These are phyloP conservation scores for Ciborinia camelliae DNA, from an alignment of 2,329 filamentous ascomycete genomes.

Conservation along the genomic window DNA sequence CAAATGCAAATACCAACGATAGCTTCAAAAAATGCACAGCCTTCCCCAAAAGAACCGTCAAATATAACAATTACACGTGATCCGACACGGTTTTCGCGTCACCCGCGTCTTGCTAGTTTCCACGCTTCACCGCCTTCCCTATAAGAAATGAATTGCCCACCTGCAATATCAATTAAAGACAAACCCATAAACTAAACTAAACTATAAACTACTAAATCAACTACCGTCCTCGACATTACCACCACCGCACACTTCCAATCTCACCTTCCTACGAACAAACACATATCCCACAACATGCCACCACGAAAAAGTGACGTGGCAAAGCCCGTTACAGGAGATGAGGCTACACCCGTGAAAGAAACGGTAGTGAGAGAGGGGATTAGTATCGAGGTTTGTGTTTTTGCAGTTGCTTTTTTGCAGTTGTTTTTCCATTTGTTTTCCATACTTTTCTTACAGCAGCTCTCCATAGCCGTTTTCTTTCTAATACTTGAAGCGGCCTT, in stretches of 20 bases:
- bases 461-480: background rate
- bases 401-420: background rate
- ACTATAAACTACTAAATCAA: background rate
- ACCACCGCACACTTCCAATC: background rate
- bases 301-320: constrained; percentile 54
- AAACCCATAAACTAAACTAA: constrained; percentile 6
- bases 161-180: background rate
- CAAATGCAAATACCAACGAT: background rate
- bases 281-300: constrained; percentile 44
- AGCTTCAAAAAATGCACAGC: background rate
- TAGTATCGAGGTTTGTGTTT: constrained; percentile 49
- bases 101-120: background rate
- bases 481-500: background rate
- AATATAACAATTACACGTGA: background rate
- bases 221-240: background rate
- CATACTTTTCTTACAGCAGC: background rate
- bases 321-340: constrained; percentile 46
- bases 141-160: constrained; percentile 2
- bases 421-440: background rate
- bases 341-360: constrained; percentile 32
- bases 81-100: constrained; percentile 6
- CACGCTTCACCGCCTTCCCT: constrained; percentile 4
- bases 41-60: background rate
- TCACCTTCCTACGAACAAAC: background rate
- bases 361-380: constrained; percentile 31